phyloP scores from a whole-genome alignment of 192 early-diverging fungal genomes.

The Backusella tarrabulga region DNA sequence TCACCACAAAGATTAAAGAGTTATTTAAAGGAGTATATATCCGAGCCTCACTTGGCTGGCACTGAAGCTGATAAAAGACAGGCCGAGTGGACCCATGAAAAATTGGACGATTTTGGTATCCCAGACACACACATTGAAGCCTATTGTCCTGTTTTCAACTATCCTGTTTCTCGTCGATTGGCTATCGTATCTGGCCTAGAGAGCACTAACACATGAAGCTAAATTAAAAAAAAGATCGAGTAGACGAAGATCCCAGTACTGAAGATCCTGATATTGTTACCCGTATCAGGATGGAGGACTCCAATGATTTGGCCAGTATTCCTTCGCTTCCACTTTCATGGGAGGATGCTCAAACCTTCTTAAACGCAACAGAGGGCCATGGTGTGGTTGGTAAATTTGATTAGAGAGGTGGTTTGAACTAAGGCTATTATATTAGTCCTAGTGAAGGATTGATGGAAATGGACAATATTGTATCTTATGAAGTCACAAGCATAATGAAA shows the following conservation, averaged over 20 bases:
- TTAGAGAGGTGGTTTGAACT: conserved; percentile 57
- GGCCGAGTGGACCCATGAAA: conserved; percentile 55
- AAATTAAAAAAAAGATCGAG: conserved; percentile 49
- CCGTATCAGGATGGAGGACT: conserved; percentile 46
- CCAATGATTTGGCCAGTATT: conserved; percentile 42
- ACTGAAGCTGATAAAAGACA: conserved; percentile 42
- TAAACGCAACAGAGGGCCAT: conserved; percentile 48
- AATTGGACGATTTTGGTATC: conserved; percentile 52
- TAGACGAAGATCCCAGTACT: conserved; percentile 58
- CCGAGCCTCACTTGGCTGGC: conserved; percentile 58
- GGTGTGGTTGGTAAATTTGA: conserved; percentile 28
- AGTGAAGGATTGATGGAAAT: conserved; percentile 49
- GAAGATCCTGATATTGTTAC: conserved; percentile 53
- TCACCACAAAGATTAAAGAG: conserved; percentile 35
- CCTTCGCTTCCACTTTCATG: conserved; percentile 67
- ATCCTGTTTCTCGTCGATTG: conserved; percentile 51
- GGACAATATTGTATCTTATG: conserved; percentile 49
- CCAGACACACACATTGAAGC: conserved; percentile 48
- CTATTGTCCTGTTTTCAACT: conserved; percentile 60
- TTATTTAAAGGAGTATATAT: conserved; percentile 54
- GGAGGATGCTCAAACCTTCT: conserved; percentile 57
- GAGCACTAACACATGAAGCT: conserved; percentile 46
- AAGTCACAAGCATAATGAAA: conserved; percentile 44
- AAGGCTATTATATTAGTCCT: conserved; percentile 62
- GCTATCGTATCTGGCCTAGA: conserved; percentile 49